phyloP scores from a whole-genome alignment of 345 rosid genomes.

The Gossypioides kirkii region DNA sequence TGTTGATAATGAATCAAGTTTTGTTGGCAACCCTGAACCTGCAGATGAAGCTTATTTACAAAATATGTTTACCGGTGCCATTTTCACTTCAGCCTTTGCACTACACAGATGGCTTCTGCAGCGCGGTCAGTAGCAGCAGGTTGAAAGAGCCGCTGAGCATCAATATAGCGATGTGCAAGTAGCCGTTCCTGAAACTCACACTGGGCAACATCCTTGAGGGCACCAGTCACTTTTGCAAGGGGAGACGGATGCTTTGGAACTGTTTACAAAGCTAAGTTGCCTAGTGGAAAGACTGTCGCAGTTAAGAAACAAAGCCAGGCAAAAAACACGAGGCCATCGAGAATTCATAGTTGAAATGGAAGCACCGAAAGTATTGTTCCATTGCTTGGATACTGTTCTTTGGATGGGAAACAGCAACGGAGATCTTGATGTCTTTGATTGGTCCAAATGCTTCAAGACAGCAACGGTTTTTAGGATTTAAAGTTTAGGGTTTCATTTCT shows the following conservation, averaged over 20 bases:
- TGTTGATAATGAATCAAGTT: background rate
- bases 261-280: constrained; percentile 68
- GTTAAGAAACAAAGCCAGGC: constrained; percentile 84
- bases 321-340: constrained; percentile 71
- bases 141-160: constrained; percentile 85
- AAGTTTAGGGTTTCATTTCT: too few species aligned
- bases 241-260: constrained; percentile 97
- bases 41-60: too few species aligned
- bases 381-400: constrained; percentile 78
- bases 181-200: constrained; percentile 68
- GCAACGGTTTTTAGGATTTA: too few species aligned
- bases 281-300: constrained; percentile 57
- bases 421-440: constrained; percentile 57
- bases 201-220: constrained; percentile 69
- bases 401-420: constrained; percentile 57
- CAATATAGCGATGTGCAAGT: constrained; percentile 76
- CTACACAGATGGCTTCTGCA: constrained; percentile 39
- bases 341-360: constrained; percentile 95
- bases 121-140: constrained; percentile 44
- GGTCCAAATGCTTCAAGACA: constrained; percentile 70
- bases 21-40: background rate
- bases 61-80: background rate
- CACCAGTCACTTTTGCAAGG: constrained; percentile 70
- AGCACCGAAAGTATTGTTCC: constrained; percentile 77
- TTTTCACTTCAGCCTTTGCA: constrained; percentile 28